Conservation (phyloP, 1,139 yeast genomes). For the Suhomyces bribrorum region DNA sequence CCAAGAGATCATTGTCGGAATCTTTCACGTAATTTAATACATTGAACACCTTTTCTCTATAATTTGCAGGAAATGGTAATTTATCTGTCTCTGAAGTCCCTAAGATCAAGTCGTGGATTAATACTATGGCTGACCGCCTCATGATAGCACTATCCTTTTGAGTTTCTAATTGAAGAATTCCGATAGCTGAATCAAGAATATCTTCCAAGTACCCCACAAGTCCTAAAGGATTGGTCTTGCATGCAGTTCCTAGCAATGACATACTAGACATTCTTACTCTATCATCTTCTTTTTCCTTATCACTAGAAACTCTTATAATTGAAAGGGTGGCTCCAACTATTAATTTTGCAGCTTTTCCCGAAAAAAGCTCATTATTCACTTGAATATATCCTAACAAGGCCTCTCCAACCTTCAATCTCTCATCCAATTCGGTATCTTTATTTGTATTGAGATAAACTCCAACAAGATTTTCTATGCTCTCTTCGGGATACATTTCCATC, state of each 20-base stretch:
- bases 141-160: slow-evolving; percentile 50
- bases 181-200: slow-evolving; percentile 73
- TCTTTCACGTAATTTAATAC: slow-evolving; percentile 46
- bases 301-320: slow-evolving; percentile 36
- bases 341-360: slow-evolving; percentile 35
- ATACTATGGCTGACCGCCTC: slow-evolving; percentile 73
- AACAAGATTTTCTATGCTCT: slow-evolving; percentile 42
- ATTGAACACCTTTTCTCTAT: slow-evolving; percentile 42
- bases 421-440: slow-evolving; percentile 51
- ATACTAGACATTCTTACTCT: slow-evolving; percentile 81
- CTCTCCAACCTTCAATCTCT: slow-evolving; percentile 75
- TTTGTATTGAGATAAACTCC: slow-evolving; percentile 41
- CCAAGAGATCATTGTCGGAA: slow-evolving; percentile 57
- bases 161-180: slow-evolving; percentile 63
- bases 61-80: slow-evolving; percentile 50
- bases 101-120: slow-evolving; percentile 62
- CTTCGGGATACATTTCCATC: slow-evolving; percentile 43
- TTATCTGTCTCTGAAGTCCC: slow-evolving; percentile 46
- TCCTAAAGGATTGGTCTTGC: slow-evolving; percentile 61
- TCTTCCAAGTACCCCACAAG: slow-evolving; percentile 50
- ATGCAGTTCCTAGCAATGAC: slow-evolving; percentile 72
- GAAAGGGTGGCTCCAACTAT: slow-evolving; percentile 37
- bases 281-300: slow-evolving; percentile 46
- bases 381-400: slow-evolving; percentile 65
- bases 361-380: slow-evolving; percentile 46